These are phyloP conservation scores for Yamadazyma dushanensis DNA, from an alignment of 1,139 yeast genomes.

Conservation along the genomic window DNA sequence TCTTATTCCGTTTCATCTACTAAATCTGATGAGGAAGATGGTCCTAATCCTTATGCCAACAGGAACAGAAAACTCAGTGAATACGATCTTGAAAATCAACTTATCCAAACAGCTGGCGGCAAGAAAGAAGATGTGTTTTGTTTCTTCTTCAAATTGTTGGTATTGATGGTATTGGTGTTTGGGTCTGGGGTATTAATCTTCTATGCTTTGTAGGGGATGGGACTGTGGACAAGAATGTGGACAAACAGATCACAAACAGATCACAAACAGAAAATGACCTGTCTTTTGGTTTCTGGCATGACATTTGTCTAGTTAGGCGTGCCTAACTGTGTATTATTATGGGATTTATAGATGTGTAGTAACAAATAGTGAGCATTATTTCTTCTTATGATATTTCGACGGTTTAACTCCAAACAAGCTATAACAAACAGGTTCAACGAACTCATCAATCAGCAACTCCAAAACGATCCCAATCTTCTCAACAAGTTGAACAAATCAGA, in stretches of 20 bases:
- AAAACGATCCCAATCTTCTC: conserved; percentile 22
- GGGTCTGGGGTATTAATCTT: conserved; percentile 41
- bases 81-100: conserved; percentile 39
- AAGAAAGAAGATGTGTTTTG: conserved; percentile 34
- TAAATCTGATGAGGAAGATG: conserved; percentile 10
- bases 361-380: neutral
- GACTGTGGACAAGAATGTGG: no score
- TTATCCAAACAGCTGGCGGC: conserved; percentile 42
- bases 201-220: conserved; percentile 27
- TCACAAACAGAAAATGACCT: no score
- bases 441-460: conserved; percentile 29
- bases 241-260: no score
- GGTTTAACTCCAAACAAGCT: conserved; percentile 8
- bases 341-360: no score
- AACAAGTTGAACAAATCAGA: conserved; percentile 10
- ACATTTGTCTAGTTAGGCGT: no score
- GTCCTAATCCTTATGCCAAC: conserved; percentile 10
- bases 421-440: conserved; percentile 9
- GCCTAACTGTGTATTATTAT: no score
- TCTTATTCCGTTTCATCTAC: conserved; percentile 13
- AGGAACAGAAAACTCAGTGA: conserved; percentile 24
- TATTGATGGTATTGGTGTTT: conserved; percentile 30
- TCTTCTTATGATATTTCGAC: conserved; percentile 4
- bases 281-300: no score
- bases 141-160: conserved; percentile 31